These are phyloP conservation scores for Thymus quinquecostatus DNA, from an alignment of 257 asterid genomes.

Conservation along the genomic window DNA sequence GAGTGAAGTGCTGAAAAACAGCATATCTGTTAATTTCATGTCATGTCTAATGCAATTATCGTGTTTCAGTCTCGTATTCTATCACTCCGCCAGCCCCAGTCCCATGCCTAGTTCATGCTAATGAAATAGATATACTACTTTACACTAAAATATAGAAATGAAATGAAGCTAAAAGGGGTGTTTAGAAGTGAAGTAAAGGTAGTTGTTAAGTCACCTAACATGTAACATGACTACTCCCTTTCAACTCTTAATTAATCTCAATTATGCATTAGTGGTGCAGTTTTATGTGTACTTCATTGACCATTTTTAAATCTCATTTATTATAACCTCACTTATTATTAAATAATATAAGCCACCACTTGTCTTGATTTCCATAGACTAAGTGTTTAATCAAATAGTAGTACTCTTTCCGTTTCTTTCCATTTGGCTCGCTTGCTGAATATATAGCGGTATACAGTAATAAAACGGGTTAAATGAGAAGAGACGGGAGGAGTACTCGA, in stretches of 20 bases:
- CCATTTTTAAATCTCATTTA: constrained; percentile 18
- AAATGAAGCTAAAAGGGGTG: neutral
- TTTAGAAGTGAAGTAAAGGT: constrained; percentile 35
- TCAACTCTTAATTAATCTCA: constrained; percentile 33
- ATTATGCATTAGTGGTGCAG: constrained; percentile 33
- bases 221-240: constrained; percentile 38
- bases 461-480: no score
- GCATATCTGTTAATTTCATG: neutral
- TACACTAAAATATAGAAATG: neutral
- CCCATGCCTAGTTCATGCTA: neutral
- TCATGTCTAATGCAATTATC: neutral
- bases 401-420: no score
- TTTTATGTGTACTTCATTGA: constrained; percentile 34
- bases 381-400: no score
- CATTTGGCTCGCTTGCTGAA: no score
- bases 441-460: no score
- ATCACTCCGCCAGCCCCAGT: neutral
- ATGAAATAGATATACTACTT: neutral
- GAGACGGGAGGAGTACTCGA: neutral
- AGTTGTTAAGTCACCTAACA: constrained; percentile 43
- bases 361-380: neutral
- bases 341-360: constrained; percentile 4
- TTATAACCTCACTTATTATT: neutral
- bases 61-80: neutral
- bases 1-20: constrained; percentile 13